A percentile compares a stretch with the other conserved stretches of the same genome.
Conservation (phyloP, 2,329 filamentous ascomycete species). For the Penicillium sp. region DNA sequence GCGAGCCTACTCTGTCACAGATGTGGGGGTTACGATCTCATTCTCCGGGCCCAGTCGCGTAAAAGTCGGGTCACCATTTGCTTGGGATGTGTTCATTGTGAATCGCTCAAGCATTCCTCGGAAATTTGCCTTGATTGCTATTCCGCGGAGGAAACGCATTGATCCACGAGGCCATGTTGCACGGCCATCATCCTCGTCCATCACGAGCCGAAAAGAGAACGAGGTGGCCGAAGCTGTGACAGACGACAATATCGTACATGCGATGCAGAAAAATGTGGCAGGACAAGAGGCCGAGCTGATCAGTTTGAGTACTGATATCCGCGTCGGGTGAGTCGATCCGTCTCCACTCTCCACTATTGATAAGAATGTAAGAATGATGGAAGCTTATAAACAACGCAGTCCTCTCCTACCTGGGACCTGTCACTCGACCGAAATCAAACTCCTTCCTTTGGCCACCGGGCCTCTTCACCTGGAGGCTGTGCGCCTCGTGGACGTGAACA, state of each 20-base stretch:
- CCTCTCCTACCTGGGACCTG: slow-evolving; percentile 52
- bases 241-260: slow-evolving; percentile 54
- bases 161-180: slow-evolving; percentile 41
- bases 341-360: not conserved
- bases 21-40: slow-evolving; percentile 51
- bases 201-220: slow-evolving; percentile 30
- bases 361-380: not conserved
- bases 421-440: slow-evolving; percentile 52
- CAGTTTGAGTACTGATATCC: slow-evolving; percentile 54
- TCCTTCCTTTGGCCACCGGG: slow-evolving; percentile 49
- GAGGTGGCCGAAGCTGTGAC: slow-evolving; percentile 50
- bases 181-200: slow-evolving; percentile 45
- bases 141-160: slow-evolving; percentile 47
- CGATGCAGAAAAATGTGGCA: slow-evolving; percentile 48
- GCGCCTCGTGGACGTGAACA: slow-evolving; percentile 52
- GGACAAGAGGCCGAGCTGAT: slow-evolving; percentile 51
- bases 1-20: slow-evolving; percentile 36
- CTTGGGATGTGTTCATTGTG: slow-evolving; percentile 55
- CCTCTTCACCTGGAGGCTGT: slow-evolving; percentile 51
- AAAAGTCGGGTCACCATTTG: slow-evolving; percentile 50
- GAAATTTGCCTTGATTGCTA: slow-evolving; percentile 51
- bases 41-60: slow-evolving; percentile 50
- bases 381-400: slow-evolving; percentile 29
- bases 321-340: slow-evolving; percentile 49
- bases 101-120: slow-evolving; percentile 52